Evolutionary conservation across 495 filamentous ascomycete genomes (phyloP).

Genomic region (Aspergillus indologenus): DNA sequence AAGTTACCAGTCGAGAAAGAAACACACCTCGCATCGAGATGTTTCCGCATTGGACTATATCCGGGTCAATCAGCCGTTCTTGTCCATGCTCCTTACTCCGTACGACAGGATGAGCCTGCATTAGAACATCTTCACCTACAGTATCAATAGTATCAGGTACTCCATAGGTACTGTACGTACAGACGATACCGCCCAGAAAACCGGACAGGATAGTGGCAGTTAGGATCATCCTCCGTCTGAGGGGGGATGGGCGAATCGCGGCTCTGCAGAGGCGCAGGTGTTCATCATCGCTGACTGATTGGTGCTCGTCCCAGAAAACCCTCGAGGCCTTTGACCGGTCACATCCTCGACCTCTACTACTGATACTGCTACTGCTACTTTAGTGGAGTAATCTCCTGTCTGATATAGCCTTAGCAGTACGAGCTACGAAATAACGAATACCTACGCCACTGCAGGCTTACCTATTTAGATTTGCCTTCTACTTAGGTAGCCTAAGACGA

Average conservation of each 20-base stretch:
- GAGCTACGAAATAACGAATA: no score
- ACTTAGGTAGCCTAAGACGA: not conserved
- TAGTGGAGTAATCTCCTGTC: not conserved
- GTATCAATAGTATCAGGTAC: no score
- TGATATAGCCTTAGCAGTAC: not conserved
- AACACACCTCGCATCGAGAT: not conserved
- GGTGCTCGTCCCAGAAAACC: slow-evolving; percentile 11
- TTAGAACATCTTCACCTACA: no score
- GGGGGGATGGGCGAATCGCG: slow-evolving; percentile 34
- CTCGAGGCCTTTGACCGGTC: slow-evolving; percentile 13
- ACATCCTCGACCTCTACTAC: not conserved
- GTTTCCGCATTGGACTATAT: not conserved
- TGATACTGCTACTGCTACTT: no score
- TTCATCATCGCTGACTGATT: slow-evolving; percentile 18
- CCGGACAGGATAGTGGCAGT: slow-evolving; percentile 1
- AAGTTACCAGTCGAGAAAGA: not conserved
- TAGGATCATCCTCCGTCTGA: slow-evolving; percentile 11
- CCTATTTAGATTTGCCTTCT: not conserved
- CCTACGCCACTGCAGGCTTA: no score
- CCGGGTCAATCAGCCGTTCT: not conserved
- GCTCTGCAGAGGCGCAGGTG: slow-evolving; percentile 56
- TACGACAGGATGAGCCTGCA: no score
- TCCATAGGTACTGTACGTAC: no score
- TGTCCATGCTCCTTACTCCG: not conserved
- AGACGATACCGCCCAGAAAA: not conserved